Evolutionary conservation across 2,329 filamentous ascomycete genomes (phyloP).

Genomic region (Botryotinia globosa): DNA sequence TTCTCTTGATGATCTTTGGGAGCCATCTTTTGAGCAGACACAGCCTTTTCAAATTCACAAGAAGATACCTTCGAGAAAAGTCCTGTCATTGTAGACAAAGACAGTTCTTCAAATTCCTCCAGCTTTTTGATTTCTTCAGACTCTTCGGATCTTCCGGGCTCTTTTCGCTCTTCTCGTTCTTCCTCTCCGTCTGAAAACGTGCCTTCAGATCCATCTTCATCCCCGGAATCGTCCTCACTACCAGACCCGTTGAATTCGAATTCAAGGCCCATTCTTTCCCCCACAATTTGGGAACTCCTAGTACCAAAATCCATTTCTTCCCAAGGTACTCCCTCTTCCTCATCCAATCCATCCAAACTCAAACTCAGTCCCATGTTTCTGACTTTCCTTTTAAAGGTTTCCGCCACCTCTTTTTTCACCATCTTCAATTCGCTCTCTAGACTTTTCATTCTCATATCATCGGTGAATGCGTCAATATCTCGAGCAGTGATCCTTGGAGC

Average conservation of each 20-base stretch:
- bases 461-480: not conserved
- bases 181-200: not conserved
- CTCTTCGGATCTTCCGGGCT: not conserved
- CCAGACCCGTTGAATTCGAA: not conserved
- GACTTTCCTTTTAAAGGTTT: not conserved
- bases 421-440: not conserved
- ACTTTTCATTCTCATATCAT: not conserved
- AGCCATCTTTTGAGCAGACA: not conserved
- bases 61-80: not conserved
- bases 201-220: not conserved
- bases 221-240: not conserved
- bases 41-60: not conserved
- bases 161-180: not conserved
- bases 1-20: rapidly evolving
- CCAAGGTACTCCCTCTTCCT: not conserved
- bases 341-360: not conserved
- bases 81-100: not conserved
- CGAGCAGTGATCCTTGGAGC: not conserved
- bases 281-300: not conserved
- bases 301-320: not conserved
- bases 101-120: not conserved
- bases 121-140: too few relatives aligned
- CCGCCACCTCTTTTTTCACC: not conserved
- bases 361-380: not conserved
- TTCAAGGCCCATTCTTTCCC: not conserved